phyloP scores from a whole-genome alignment of 1,284 basidiomycete genomes.

The Pulveroboletus sp. region DNA sequence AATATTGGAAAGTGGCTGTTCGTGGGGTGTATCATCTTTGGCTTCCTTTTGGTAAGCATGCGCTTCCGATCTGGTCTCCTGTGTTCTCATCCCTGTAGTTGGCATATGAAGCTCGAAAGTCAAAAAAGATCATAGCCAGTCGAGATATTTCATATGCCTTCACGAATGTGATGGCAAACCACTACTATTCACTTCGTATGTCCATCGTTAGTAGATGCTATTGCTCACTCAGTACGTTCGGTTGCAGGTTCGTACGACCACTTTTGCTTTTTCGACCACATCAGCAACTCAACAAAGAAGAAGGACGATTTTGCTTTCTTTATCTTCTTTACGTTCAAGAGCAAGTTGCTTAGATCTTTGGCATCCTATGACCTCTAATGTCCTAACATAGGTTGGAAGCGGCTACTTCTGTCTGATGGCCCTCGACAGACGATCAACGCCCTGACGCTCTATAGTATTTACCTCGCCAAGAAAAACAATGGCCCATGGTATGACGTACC shows the following conservation, averaged over 20 bases:
- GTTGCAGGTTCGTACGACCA: conserved; percentile 86
- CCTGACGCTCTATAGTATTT: conserved; percentile 90
- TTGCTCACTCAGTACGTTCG: conserved; percentile 3
- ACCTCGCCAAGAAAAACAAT: conserved; percentile 70
- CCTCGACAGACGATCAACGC: conserved; percentile 98
- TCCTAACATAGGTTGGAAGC: conserved; percentile 82
- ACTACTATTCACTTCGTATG: conserved; percentile 90
- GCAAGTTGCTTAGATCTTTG: conserved; percentile 45
- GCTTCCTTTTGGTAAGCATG: conserved; percentile 81
- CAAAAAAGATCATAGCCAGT: conserved; percentile 90
- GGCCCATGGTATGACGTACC: conserved; percentile 66
- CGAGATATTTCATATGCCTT: conserved; percentile 97
- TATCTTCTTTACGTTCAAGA: conserved; percentile 99
- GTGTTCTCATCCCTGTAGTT: conserved; percentile 46
- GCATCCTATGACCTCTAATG: conserved; percentile 13
- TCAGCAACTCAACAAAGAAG: conserved; percentile 92
- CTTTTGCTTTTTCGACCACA: conserved; percentile 98
- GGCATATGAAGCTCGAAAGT: conserved; percentile 90
- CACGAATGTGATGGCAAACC: conserved; percentile 96
- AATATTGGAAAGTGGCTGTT: conserved; percentile 93
- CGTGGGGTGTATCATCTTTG: conserved; percentile 96
- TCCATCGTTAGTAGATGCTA: conserved; percentile 14
- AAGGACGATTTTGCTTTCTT: conserved; percentile 99
- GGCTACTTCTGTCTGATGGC: conserved; percentile 90
- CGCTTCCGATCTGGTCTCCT: background rate